Evolutionary conservation across 768 basidiomycete species (phyloP), one percentile per base, ranked within the genome.

Genomic region (Tricholoma saponaceum): DNA sequence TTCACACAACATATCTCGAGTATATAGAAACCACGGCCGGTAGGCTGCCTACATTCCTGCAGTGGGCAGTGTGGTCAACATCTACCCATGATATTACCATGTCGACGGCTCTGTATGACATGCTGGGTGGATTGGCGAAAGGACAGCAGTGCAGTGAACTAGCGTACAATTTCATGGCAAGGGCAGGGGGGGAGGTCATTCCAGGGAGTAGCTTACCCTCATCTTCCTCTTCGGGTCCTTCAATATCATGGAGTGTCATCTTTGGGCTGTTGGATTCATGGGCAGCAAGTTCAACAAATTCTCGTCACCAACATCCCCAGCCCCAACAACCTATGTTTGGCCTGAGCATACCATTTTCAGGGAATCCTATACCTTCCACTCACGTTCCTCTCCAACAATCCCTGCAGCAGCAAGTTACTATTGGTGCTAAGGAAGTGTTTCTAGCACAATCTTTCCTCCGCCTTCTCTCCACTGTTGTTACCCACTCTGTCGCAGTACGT

Each of bases 41-140:
- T 1, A 82, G 85, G 58, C 75, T 92, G 0, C 83, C 85, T 1
- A 79, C 85, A 1, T 95, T 96, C 69, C 73, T 96, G 50, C 90
- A 92, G 57, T 96, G 93, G 94, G 91, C 91, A 0, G 84, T 91
- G 8, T 90, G 89, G 89, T 89, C 89, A 0, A 90, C 90, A 0
- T 85, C 92, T 56, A 77, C 82, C 4, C 82, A 87, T 58, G 90
- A 92, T 59, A 66, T 81, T 5, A 82, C 82, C 1, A 86, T 92
- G 83, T 78, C 87, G 39, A 86, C 85, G 62, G 90, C 91, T 0
- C 71, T 94, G 52, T 94, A 92, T 67, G 90, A 95, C 63, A 95
- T 95, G 95, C 74, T 97, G 28, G 78, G 83, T 7, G 92, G 95
- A 20, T 77, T 95, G 25, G 82, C 92, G 2, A 87, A 89, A 52